A percentile compares a stretch with the other conserved stretches of the same genome.
These are phyloP conservation scores for Dalbergia cultrata DNA, from an alignment of 306 rosid genomes.

Conservation along the genomic window DNA sequence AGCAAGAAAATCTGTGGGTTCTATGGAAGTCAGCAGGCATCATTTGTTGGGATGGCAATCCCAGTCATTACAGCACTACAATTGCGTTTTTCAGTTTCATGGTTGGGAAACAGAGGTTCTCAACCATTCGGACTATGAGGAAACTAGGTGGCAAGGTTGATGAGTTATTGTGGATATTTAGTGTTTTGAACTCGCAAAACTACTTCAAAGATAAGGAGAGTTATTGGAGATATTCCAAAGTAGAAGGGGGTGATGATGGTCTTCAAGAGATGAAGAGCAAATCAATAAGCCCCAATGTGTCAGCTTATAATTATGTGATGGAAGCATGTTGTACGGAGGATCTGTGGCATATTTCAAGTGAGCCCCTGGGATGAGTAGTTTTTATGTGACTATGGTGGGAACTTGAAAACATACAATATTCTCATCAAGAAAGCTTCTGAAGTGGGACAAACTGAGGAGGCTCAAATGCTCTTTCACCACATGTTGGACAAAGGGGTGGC, in stretches of 20 bases:
- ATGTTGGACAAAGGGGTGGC: constrained; percentile 72
- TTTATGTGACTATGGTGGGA: constrained; percentile 72
- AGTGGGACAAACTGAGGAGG: constrained; percentile 79
- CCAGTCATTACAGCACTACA: constrained; percentile 35
- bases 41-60: too few relatives aligned
- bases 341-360: constrained; percentile 77
- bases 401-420: constrained; percentile 81
- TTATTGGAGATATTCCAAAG: constrained; percentile 53
- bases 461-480: constrained; percentile 70
- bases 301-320: constrained; percentile 75
- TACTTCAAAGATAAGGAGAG: constrained; percentile 75
- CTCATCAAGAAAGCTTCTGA: constrained; percentile 72
- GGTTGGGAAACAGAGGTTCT: constrained; percentile 76
- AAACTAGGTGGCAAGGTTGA: constrained; percentile 69
- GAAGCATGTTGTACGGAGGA: constrained; percentile 91
- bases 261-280: constrained; percentile 84
- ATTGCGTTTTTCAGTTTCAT: constrained; percentile 68
- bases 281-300: constrained; percentile 68
- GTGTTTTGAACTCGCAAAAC: constrained; percentile 53
- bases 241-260: constrained; percentile 77
- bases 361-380: constrained; percentile 99
- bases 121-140: constrained; percentile 65
- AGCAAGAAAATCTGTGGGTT: too few relatives aligned
- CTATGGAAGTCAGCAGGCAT: too few relatives aligned
- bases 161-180: constrained; percentile 71